These are phyloP conservation scores for Sphaerulina musiva DNA, from an alignment of 2,329 filamentous ascomycete genomes.

Conservation along the genomic window DNA sequence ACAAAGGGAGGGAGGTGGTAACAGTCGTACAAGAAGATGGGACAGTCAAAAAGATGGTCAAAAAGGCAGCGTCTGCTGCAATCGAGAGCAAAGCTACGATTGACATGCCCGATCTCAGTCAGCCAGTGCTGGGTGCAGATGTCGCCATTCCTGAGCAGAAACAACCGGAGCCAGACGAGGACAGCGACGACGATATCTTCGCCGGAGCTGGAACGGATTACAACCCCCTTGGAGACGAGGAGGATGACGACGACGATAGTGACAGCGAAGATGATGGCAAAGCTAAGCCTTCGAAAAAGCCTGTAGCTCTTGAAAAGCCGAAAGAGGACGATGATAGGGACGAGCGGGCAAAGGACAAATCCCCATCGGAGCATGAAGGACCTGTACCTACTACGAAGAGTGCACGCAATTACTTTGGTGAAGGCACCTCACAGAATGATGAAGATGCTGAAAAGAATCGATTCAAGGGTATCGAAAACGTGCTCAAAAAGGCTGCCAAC, in stretches of 20 bases:
- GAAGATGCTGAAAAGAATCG: slow-evolving; percentile 20
- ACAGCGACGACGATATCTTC: slow-evolving; percentile 54
- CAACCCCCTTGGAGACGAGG: slow-evolving; percentile 51
- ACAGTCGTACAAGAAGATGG: slow-evolving; percentile 54
- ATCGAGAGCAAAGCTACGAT: slow-evolving; percentile 22
- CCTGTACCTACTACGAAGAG: background rate
- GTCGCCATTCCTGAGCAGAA: slow-evolving; percentile 22
- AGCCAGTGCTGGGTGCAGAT: slow-evolving; percentile 31
- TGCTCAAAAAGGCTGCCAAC: slow-evolving; percentile 64
- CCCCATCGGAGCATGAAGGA: background rate
- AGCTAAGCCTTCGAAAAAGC: slow-evolving; percentile 5
- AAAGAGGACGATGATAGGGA: slow-evolving; percentile 5
- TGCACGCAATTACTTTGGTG: slow-evolving; percentile 36
- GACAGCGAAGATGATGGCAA: slow-evolving; percentile 33
- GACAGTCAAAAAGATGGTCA: slow-evolving; percentile 55
- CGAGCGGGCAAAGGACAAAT: background rate
- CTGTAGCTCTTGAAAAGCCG: background rate
- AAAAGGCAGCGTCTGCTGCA: slow-evolving; percentile 43
- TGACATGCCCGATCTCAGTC: slow-evolving; percentile 27
- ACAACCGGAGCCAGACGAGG: slow-evolving; percentile 25
- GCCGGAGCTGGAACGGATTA: slow-evolving; percentile 54
- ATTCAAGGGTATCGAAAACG: slow-evolving; percentile 30
- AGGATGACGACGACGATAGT: slow-evolving; percentile 43
- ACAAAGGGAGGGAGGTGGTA: slow-evolving; percentile 51
- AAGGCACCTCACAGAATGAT: slow-evolving; percentile 15